Conservation (phyloP, 331 rosid genomes). For the Ulmus americana region DNA sequence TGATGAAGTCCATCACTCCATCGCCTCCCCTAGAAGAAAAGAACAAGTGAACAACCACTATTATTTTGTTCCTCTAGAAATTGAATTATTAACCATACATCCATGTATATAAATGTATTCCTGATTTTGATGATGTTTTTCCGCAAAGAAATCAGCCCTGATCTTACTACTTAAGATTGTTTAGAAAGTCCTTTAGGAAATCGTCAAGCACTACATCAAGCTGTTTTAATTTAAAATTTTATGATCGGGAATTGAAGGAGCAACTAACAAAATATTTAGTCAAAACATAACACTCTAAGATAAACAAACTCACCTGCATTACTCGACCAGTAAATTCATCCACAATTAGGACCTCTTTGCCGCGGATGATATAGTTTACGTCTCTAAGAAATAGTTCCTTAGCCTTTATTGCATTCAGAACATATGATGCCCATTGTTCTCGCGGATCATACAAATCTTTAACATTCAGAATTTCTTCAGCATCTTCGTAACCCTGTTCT, state of each 20-base stretch:
- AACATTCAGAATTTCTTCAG: constrained; percentile 84
- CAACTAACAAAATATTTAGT: neutral
- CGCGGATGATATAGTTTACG: constrained; percentile 86
- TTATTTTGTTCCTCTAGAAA: constrained; percentile 18
- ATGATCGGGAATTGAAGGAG: constrained; percentile 1
- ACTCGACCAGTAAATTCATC: constrained; percentile 98
- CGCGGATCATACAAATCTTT: constrained; percentile 92
- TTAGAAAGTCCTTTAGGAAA: no score
- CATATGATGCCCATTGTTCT: constrained; percentile 95
- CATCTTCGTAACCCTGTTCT: constrained; percentile 96
- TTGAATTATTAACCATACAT: neutral
- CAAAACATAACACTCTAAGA: neutral
- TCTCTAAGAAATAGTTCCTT: constrained; percentile 92
- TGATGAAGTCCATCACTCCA: constrained; percentile 99
- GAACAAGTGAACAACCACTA: constrained; percentile 8
- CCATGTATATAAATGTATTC: no score
- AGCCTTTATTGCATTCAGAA: constrained; percentile 88
- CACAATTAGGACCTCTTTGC: constrained; percentile 84
- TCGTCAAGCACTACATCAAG: no score
- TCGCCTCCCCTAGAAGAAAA: constrained; percentile 74
- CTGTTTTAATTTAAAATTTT: neutral
- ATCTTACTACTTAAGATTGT: no score
- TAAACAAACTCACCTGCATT: constrained; percentile 65
- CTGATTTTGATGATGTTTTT: no score
- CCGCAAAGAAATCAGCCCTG: no score